Evolutionary conservation across 768 basidiomycete genomes (phyloP), one percentile per base, ranked within the genome.

Genomic region (Leccinum barrowsii): DNA sequence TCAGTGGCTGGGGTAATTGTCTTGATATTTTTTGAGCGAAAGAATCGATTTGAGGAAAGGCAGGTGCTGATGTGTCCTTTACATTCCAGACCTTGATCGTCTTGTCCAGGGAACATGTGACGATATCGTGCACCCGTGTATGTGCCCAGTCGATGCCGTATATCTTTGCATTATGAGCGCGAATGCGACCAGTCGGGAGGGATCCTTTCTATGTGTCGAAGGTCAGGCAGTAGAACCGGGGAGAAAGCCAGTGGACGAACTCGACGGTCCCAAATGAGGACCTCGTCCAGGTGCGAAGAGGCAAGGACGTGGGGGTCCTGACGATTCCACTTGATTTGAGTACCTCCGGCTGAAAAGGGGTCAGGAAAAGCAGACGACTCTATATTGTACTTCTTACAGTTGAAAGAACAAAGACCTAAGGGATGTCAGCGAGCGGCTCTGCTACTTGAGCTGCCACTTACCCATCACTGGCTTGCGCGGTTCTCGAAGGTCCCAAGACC

Each of bases 141-240:
- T 92, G 86, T 7, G 92, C 87, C 95, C 96, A 99, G 73, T 98
- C 96, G 55, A 99, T 94, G 2, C 97, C 97, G 61, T 99, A 98
- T 48, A 98, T 97, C 73, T 94, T 94, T 34, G 92, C 85, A n/a
- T 76, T 78, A 67, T 98, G 95, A 0, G 92, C 95, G 28, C 79
- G 77, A 57, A 98, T 87, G 5, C 80, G 80, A 11, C 84, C 79
- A 5, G 91, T 75, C 2, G 92, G 92, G 7, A 94, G 79, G 5
- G 90, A 94, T 7, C 92, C 93, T 86, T 94, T 96, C 89, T 94
- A 63, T 21, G 40, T 3, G 7, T 30, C 24, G 15, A 48, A 15
- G 3, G 26, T 74, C 8, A 63, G 50, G 28, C 13, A 57, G n/a
- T 28, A 47, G 30, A n/a, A 54, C 11, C 0, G 13, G 21, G 37